phyloP scores from a whole-genome alignment of 768 basidiomycete genomes.

The Ramaria sp. region DNA sequence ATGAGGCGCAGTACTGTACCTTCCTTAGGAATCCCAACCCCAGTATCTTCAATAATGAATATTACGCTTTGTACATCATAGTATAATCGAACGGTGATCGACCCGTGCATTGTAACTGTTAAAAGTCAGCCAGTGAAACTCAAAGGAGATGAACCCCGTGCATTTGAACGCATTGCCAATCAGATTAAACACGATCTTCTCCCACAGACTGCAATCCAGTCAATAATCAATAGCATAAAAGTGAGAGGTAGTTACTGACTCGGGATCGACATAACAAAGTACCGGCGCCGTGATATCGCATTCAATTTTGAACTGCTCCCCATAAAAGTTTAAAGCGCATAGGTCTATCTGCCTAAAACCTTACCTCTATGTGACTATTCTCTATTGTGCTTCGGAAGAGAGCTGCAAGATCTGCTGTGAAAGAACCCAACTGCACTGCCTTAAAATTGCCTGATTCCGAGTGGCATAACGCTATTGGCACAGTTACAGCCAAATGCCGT shows the following conservation, averaged over 20 bases:
- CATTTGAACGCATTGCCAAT: constrained; percentile 28
- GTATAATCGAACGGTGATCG: constrained; percentile 20
- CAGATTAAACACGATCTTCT: constrained; percentile 23
- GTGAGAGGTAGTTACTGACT: constrained; percentile 10
- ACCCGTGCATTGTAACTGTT: constrained; percentile 22
- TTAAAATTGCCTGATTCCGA: constrained; percentile 20
- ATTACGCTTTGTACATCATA: constrained; percentile 18
- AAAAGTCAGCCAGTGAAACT: constrained; percentile 14
- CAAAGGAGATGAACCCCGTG: constrained; percentile 11
- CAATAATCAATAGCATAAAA: not conserved
- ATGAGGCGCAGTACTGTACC: constrained; percentile 9
- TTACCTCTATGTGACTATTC: constrained; percentile 15
- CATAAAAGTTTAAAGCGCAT: not conserved
- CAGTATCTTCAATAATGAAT: constrained; percentile 26
- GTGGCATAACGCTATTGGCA: not conserved
- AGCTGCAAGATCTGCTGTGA: constrained; percentile 22
- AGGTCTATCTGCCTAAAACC: not conserved
- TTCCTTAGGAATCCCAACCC: constrained; percentile 25
- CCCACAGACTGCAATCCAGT: constrained; percentile 8
- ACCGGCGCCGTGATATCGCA: constrained; percentile 15
- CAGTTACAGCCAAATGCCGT: not conserved
- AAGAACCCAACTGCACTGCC: constrained; percentile 21
- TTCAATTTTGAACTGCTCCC: constrained; percentile 18
- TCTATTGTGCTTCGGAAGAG: constrained; percentile 27
- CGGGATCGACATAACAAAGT: constrained; percentile 22